Conservation (phyloP, 139 green algal species). For the Chlamydomonas incerta region DNA sequence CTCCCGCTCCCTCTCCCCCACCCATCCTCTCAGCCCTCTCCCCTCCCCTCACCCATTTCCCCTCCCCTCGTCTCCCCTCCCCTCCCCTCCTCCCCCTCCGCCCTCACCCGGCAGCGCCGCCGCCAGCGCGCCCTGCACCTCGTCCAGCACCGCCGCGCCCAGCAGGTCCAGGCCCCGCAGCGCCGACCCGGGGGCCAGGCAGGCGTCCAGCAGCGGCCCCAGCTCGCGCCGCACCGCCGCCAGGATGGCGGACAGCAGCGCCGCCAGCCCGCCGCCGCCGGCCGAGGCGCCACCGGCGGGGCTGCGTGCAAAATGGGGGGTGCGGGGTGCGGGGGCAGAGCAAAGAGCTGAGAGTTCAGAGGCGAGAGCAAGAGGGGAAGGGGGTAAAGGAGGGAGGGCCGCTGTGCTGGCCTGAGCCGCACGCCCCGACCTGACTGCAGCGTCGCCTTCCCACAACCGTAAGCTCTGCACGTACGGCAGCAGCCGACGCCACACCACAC, state of each 20-base stretch:
- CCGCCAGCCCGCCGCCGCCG: slow-evolving; percentile 16
- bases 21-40: no score
- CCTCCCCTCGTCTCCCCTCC: not conserved
- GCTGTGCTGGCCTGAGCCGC: no score
- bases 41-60: not conserved
- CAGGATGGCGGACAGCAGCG: slow-evolving; percentile 52
- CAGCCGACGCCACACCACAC: no score
- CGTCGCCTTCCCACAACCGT: no score
- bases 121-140: slow-evolving; percentile 77
- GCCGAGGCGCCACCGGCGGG: not conserved
- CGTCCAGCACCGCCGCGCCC: slow-evolving; percentile 77
- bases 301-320: not conserved
- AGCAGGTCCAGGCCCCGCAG: slow-evolving; percentile 86
- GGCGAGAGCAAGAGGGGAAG: not conserved
- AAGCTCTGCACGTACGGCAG: no score
- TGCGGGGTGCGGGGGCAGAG: not conserved
- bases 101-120: slow-evolving; percentile 64
- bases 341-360: not conserved
- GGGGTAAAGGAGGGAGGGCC: no score
- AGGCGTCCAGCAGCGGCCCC: slow-evolving; percentile 51
- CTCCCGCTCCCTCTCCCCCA: no score
- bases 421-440: no score
- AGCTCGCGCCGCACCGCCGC: slow-evolving; percentile 16
- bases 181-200: slow-evolving; percentile 50
- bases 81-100: not conserved